Evolutionary conservation across 2,329 filamentous ascomycete genomes (phyloP).

Genomic region (Rutstroemia sydowiana): DNA sequence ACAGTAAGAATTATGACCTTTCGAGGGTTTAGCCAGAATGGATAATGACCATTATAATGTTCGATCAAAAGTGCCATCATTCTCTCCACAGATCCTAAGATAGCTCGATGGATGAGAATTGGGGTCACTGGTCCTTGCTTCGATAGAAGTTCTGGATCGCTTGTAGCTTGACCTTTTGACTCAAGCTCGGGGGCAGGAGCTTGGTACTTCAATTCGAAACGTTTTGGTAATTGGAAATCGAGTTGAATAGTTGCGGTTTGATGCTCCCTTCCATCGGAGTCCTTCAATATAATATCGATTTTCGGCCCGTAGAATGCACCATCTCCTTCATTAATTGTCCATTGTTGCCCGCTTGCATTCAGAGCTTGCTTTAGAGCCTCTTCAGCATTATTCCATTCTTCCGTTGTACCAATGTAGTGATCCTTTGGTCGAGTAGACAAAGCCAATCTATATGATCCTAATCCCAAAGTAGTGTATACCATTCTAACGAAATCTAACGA

Average conservation of each 20-base stretch:
- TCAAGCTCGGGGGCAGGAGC: constrained; percentile 60
- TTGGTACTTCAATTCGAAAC: constrained; percentile 70
- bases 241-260: constrained; percentile 86
- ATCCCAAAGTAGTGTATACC: constrained; percentile 61
- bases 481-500: constrained; percentile 69
- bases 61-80: constrained; percentile 82
- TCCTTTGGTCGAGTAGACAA: constrained; percentile 72
- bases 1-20: constrained; percentile 70
- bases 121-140: constrained; percentile 57
- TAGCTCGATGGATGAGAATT: constrained; percentile 78
- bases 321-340: constrained; percentile 72
- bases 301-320: constrained; percentile 90
- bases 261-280: constrained; percentile 77
- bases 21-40: constrained; percentile 80
- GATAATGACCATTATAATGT: constrained; percentile 72
- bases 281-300: constrained; percentile 77
- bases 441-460: constrained; percentile 68
- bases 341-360: constrained; percentile 55
- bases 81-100: constrained; percentile 76
- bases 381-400: constrained; percentile 65
- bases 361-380: constrained; percentile 57
- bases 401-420: constrained; percentile 66
- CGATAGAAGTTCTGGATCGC: constrained; percentile 40
- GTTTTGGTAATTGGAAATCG: constrained; percentile 80
- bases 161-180: constrained; percentile 42